These are phyloP conservation scores for Nicotiana tabacum DNA, from an alignment of 257 asterid species.

Conservation along the genomic window DNA sequence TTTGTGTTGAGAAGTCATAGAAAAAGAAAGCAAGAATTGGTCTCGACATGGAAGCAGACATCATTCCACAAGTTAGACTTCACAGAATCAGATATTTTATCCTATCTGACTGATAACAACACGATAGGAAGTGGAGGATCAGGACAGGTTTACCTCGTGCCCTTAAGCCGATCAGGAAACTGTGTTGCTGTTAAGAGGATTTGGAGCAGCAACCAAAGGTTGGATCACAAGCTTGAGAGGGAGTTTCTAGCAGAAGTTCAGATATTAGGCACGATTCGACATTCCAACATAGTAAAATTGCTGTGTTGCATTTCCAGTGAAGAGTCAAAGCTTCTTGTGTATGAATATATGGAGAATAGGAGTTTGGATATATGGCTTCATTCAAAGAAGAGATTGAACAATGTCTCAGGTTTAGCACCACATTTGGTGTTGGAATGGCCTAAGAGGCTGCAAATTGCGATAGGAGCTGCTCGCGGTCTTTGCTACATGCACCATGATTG, in stretches of 20 bases:
- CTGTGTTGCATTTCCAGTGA: constrained; percentile 65
- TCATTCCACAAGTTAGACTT: constrained; percentile 70
- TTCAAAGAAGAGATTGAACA: constrained; percentile 20
- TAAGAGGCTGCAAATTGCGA: constrained; percentile 33
- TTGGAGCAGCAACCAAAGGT: constrained; percentile 32
- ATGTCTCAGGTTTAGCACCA: constrained; percentile 31
- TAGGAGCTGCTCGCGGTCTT: constrained; percentile 34
- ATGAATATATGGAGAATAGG: constrained; percentile 70
- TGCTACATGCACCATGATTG: constrained; percentile 37
- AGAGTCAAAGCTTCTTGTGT: constrained; percentile 61
- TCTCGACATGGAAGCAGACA: constrained; percentile 62
- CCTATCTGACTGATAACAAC: constrained; percentile 49
- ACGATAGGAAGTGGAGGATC: constrained; percentile 84
- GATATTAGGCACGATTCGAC: constrained; percentile 64
- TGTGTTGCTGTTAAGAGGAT: constrained; percentile 78
- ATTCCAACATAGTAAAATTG: constrained; percentile 69
- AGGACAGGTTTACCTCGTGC: constrained; percentile 66
- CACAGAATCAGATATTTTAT: constrained; percentile 51
- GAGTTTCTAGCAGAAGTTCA: constrained; percentile 65
- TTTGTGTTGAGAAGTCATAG: constrained; percentile 37
- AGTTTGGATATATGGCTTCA: constrained; percentile 85
- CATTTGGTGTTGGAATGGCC: constrained; percentile 36
- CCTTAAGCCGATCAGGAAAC: constrained; percentile 36
- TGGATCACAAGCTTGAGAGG: constrained; percentile 52
- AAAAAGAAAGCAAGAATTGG: constrained; percentile 28